Evolutionary conservation across 495 filamentous ascomycete species (phyloP).

Genomic region (Penicillium cataractarum): DNA sequence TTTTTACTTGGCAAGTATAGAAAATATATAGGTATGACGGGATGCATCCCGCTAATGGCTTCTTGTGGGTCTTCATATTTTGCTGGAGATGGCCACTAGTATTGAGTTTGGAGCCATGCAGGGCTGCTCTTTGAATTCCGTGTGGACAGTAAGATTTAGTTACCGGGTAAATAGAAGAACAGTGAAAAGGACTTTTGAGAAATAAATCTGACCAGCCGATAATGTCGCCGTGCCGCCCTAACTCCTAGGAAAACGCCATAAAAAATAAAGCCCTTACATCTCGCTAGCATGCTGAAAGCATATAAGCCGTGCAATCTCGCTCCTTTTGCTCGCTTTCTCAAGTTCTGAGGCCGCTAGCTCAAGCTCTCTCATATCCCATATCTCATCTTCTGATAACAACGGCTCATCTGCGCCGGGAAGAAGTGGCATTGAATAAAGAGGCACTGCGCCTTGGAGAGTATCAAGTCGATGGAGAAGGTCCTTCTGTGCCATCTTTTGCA

Average conservation of each 20-base stretch:
- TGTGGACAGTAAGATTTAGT: not conserved
- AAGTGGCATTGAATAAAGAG: constrained; percentile 11
- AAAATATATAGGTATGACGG: not conserved
- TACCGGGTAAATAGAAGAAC: not conserved
- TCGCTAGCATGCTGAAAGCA: constrained; percentile 31
- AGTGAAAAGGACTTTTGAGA: not conserved
- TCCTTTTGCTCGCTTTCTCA: constrained; percentile 22
- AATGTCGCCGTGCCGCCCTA: not conserved
- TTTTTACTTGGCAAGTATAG: no score
- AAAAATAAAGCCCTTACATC: constrained; percentile 16
- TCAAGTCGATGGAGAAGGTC: constrained; percentile 28
- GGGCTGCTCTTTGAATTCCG: not conserved
- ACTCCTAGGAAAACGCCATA: not conserved
- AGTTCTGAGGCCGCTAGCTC: constrained; percentile 26
- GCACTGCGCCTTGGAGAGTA: constrained; percentile 10
- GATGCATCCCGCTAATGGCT: no score
- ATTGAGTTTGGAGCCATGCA: not conserved
- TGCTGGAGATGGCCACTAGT: not conserved
- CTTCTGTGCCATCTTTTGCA: constrained; percentile 28
- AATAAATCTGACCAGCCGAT: not conserved
- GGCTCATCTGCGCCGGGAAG: constrained; percentile 22
- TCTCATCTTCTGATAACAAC: constrained; percentile 19
- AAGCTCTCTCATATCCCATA: constrained; percentile 26
- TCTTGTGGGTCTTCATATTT: no score
- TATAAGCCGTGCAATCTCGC: constrained; percentile 25